Conservation (phyloP, 257 asterid species). For the Lantana camara region DNA sequence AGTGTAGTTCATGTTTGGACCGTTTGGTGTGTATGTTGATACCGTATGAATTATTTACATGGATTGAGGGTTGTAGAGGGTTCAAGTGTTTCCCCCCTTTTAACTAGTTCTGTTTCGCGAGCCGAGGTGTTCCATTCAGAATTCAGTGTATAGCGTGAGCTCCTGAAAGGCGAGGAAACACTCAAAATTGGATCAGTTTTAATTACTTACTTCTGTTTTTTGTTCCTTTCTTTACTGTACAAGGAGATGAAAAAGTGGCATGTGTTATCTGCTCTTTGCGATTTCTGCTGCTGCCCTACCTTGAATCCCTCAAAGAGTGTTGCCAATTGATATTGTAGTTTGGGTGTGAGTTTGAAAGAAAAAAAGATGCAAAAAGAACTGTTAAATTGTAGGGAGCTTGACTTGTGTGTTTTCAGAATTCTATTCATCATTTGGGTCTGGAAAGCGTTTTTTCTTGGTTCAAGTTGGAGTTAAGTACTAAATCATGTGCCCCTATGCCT, state of each 20-base stretch:
- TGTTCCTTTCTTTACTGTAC: background rate
- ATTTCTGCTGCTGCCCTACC: background rate
- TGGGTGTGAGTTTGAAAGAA: background rate
- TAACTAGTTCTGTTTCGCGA: background rate
- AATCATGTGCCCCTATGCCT: background rate
- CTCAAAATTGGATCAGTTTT: background rate
- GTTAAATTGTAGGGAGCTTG: constrained; percentile 7
- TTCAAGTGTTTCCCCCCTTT: background rate
- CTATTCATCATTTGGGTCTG: background rate
- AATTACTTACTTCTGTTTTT: background rate
- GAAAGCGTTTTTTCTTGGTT: background rate
- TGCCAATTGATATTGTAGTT: background rate
- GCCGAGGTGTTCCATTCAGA: background rate
- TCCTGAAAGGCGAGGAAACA: background rate
- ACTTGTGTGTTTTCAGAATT: background rate
- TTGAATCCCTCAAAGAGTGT: background rate
- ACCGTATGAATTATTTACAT: background rate
- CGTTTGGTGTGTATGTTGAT: too few relatives aligned
- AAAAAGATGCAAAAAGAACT: background rate
- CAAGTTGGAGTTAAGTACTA: constrained; percentile 1
- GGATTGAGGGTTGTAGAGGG: constrained; percentile 17
- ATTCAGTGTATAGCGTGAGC: background rate
- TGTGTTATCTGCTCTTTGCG: background rate
- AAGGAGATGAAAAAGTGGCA: background rate
- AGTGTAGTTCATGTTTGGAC: background rate